phyloP scores from a whole-genome alignment of 306 rosid genomes.

The Malus sieversii region DNA sequence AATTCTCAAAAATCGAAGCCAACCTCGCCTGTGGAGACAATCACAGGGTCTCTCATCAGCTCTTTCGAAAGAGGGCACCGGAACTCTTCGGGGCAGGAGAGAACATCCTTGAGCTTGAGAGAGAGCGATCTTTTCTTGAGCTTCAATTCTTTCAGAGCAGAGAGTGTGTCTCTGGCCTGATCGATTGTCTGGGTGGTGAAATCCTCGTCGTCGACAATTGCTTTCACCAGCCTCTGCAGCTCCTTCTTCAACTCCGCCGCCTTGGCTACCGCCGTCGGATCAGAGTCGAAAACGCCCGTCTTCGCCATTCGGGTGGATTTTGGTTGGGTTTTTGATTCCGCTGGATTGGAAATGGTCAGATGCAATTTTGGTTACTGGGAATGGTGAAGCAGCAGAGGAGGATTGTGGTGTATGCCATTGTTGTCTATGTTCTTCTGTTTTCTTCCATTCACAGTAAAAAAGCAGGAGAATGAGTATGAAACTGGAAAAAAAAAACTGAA shows the following conservation, averaged over 20 bases:
- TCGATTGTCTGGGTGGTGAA: constrained; percentile 46
- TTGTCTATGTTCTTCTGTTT: not conserved
- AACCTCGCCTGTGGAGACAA: constrained; percentile 82
- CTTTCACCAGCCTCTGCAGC: constrained; percentile 51
- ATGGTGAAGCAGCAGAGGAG: constrained; percentile 32
- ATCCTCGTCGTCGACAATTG: constrained; percentile 62
- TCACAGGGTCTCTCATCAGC: constrained; percentile 91
- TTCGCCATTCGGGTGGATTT: constrained; percentile 44
- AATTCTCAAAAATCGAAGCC: constrained; percentile 6
- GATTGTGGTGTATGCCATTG: constrained; percentile 20
- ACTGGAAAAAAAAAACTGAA: not conserved
- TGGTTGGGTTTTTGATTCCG: not conserved
- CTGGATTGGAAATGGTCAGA: not conserved
- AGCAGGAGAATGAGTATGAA: not conserved
- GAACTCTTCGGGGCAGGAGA: constrained; percentile 59
- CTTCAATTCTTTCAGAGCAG: constrained; percentile 53
- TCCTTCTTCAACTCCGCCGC: constrained; percentile 70
- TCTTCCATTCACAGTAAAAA: constrained; percentile 10
- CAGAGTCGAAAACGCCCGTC: constrained; percentile 58
- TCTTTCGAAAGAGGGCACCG: constrained; percentile 80
- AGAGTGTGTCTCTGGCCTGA: constrained; percentile 49
- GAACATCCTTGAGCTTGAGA: constrained; percentile 32
- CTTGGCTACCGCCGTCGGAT: constrained; percentile 39
- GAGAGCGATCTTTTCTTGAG: constrained; percentile 44
- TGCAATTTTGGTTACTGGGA: constrained; percentile 9